A percentile compares a stretch with the other conserved stretches of the same genome.
Evolutionary conservation across 768 basidiomycete species (phyloP).

Genomic region (Auricularia heimuer): DNA sequence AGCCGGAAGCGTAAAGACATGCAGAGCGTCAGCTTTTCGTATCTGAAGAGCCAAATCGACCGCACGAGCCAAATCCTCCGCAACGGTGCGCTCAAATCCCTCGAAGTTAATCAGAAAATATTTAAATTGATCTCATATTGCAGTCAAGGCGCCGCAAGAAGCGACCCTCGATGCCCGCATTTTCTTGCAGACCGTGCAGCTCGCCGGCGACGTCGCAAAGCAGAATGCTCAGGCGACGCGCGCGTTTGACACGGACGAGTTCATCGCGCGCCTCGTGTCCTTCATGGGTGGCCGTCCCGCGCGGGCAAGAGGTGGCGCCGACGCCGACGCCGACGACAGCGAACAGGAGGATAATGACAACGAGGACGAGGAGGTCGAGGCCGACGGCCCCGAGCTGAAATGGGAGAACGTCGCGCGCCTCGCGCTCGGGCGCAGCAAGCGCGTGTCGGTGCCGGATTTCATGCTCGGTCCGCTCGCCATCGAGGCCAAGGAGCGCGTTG

Average conservation of each 20-base stretch:
- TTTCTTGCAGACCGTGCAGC: conserved; percentile 64
- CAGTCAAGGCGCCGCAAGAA: conserved; percentile 75
- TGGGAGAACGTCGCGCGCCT: conserved; percentile 86
- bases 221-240: conserved; percentile 81
- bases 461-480: conserved; percentile 89
- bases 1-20: conserved; percentile 43
- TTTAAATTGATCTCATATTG: background rate
- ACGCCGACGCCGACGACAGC: conserved; percentile 29
- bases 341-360: conserved; percentile 28
- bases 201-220: conserved; percentile 81
- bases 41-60: conserved; percentile 10
- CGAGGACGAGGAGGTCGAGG: conserved; percentile 32
- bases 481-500: conserved; percentile 68
- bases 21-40: conserved; percentile 10
- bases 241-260: conserved; percentile 89
- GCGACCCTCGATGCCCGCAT: conserved; percentile 84
- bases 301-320: conserved; percentile 12
- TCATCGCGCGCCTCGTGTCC: conserved; percentile 59
- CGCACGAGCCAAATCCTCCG: conserved; percentile 15
- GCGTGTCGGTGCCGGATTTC: conserved; percentile 76
- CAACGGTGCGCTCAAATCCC: conserved; percentile 6
- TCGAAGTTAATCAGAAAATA: background rate
- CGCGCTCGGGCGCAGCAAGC: conserved; percentile 67
- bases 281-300: conserved; percentile 65
- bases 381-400: conserved; percentile 38